Percentiles rank a stretch among this genome's conserved stretches.
Conservation (phyloP, 805 yeast species). For the Pachysolen tannophilus region DNA sequence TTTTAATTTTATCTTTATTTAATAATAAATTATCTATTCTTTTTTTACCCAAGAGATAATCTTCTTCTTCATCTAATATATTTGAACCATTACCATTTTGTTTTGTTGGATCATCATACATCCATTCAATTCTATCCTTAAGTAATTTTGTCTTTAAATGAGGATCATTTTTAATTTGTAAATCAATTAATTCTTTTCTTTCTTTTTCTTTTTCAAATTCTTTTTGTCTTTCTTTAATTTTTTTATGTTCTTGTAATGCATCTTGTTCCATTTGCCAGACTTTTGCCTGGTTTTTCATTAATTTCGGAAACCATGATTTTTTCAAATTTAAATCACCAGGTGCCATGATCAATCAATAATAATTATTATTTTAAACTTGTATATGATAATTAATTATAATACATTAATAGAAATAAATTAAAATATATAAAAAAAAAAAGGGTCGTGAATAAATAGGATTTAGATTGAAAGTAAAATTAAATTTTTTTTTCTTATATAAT, state of each 20-base stretch:
- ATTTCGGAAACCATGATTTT: conserved; percentile 95
- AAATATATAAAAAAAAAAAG: no score
- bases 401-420: background rate
- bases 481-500: no score
- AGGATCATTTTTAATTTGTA: conserved; percentile 34
- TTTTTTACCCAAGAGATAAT: conserved; percentile 44
- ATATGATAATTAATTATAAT: conserved; percentile 4
- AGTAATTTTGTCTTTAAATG: conserved; percentile 20
- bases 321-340: conserved; percentile 83
- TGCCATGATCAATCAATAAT: conserved; percentile 29
- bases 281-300: conserved; percentile 74
- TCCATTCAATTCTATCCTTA: conserved; percentile 64
- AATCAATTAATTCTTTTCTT: conserved; percentile 41
- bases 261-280: conserved; percentile 82
- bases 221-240: conserved; percentile 51
- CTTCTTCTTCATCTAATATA: conserved; percentile 38
- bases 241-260: conserved; percentile 59
- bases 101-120: conserved; percentile 55
- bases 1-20: conserved; percentile 1
- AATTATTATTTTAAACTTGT: conserved; percentile 1
- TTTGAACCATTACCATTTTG: conserved; percentile 15
- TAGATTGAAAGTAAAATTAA: no score
- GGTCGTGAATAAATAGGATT: no score
- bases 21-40: conserved; percentile 28
- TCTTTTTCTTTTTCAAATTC: conserved; percentile 61